A percentile compares a stretch with the other conserved stretches of the same genome.
Conservation (phyloP, 1,284 basidiomycete genomes). For the Psilocybe mexicana region DNA sequence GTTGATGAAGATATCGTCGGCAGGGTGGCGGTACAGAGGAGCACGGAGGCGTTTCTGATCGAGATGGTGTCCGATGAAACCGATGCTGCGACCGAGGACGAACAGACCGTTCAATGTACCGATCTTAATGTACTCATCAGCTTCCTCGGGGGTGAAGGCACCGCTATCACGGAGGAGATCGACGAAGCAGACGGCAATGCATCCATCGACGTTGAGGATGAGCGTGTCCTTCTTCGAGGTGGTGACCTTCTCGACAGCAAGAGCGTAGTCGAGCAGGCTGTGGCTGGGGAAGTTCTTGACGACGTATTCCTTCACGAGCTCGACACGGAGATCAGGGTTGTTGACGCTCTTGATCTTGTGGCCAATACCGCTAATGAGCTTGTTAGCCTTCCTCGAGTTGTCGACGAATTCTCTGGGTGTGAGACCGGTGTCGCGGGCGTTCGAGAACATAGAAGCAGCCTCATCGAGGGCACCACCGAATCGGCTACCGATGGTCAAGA, state of each 20-base stretch:
- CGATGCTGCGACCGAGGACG: slow-evolving; percentile 95
- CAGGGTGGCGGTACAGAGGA: slow-evolving; percentile 90
- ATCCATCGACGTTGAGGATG: slow-evolving; percentile 96
- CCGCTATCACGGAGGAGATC: slow-evolving; percentile 92
- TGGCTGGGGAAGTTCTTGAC: slow-evolving; percentile 94
- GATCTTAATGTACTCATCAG: slow-evolving; percentile 96
- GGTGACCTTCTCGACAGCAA: slow-evolving; percentile 97
- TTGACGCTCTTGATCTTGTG: slow-evolving; percentile 99
- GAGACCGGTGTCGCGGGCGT: slow-evolving; percentile 86
- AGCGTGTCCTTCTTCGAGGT: slow-evolving; percentile 98
- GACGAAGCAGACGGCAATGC: slow-evolving; percentile 97
- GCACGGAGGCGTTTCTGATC: slow-evolving; percentile 96
- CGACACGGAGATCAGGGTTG: slow-evolving; percentile 96
- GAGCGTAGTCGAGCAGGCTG: slow-evolving; percentile 94
- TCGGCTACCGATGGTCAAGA: slow-evolving; percentile 96
- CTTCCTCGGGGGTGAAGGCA: slow-evolving; percentile 95
- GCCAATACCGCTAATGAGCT: slow-evolving; percentile 97
- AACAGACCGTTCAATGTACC: slow-evolving; percentile 95
- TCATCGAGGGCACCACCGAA: slow-evolving; percentile 99
- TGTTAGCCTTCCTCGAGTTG: slow-evolving; percentile 93
- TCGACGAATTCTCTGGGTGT: slow-evolving; percentile 98
- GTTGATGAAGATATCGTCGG: slow-evolving; percentile 85
- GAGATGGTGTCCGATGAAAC: slow-evolving; percentile 93
- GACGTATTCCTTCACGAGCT: slow-evolving; percentile 98
- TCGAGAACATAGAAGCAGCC: slow-evolving; percentile 94